These are phyloP conservation scores for Termitomyces eurrhizus DNA, from an alignment of 768 basidiomycete species.

Conservation along the genomic window DNA sequence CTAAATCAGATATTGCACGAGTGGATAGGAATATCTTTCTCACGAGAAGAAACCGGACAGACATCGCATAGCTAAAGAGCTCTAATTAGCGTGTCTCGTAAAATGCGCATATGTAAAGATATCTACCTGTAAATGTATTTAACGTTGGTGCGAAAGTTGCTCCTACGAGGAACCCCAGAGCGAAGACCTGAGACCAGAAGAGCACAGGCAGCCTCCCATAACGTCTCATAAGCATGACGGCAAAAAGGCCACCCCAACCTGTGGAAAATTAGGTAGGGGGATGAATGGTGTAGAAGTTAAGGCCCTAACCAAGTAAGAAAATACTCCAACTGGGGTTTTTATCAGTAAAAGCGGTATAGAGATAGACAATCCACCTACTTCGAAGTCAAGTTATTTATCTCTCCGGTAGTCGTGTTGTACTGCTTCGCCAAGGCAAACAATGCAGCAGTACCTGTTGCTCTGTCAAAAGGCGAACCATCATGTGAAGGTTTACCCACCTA, in stretches of 20 bases:
- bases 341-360: not conserved
- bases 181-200: conserved; percentile 68
- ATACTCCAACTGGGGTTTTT: conserved; percentile 52
- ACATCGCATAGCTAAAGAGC: conserved; percentile 47
- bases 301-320: conserved; percentile 50
- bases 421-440: conserved; percentile 57
- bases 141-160: conserved; percentile 52
- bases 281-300: too few relatives aligned
- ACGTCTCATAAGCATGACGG: conserved; percentile 60
- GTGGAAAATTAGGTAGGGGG: not conserved
- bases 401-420: conserved; percentile 50
- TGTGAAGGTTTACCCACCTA: conserved; percentile 34
- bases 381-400: conserved; percentile 61
- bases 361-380: conserved; percentile 31
- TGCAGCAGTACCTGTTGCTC: conserved; percentile 46
- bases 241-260: conserved; percentile 58
- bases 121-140: conserved; percentile 43
- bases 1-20: not conserved
- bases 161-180: conserved; percentile 53
- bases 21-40: conserved; percentile 1
- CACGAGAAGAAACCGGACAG: conserved; percentile 55
- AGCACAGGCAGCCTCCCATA: conserved; percentile 62
- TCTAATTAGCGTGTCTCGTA: not conserved
- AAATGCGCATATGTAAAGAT: not conserved
- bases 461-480: not conserved